Evolutionary conservation across 345 rosid genomes (phyloP), one percentile per base, ranked within the genome.

Genomic region (Linum usitatissimum): DNA sequence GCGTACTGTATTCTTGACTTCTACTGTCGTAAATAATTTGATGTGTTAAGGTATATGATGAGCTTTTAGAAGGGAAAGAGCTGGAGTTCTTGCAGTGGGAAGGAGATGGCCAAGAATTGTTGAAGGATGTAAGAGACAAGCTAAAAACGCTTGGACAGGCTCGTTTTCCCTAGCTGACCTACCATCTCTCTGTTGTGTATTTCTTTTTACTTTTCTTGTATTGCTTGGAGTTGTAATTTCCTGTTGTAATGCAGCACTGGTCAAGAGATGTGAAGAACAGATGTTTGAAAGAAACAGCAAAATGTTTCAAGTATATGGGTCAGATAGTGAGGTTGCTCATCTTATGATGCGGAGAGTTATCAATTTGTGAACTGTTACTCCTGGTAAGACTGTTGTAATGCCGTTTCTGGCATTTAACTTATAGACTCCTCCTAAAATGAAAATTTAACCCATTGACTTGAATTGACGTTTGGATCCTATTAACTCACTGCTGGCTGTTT

Each of bases 111-210:
- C 73, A 75, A 65, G 84, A 81, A 71, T 71, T 79, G 73, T 70
- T 89, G 74, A 84, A 69, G 78, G 83, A 77, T 7, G 81, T 86
- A 18, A 83, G 95, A 10, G 85, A 84, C 68, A 87, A 89, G 64
- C 89, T 89, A 68, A 92, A 92, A 74, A 74, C 71, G 73, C 95
- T 92, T 15, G 87, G 95, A 23, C 89, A 89, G 96, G 98, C 86
- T 61, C 66, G 68, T 61, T 54, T 9, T 64, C 39, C 64, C 28
- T 23, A 23, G 28, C 57, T 68, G 61, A 65, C 15, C 39, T 55
- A 48, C 51, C 64, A 48, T 20, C 30, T 34, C 30, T 34, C 38
- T 4, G 4, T 23, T 34, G 38, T 60, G 45, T 63, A 23, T 45
- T 45, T n/a, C n/a, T n/a, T n/a, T 9, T 15, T 18, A n/a, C 14